A percentile compares a stretch with the other conserved stretches of the same genome.
Evolutionary conservation across 495 filamentous ascomycete genomes (phyloP).

Genomic region (Neurospora sp.): DNA sequence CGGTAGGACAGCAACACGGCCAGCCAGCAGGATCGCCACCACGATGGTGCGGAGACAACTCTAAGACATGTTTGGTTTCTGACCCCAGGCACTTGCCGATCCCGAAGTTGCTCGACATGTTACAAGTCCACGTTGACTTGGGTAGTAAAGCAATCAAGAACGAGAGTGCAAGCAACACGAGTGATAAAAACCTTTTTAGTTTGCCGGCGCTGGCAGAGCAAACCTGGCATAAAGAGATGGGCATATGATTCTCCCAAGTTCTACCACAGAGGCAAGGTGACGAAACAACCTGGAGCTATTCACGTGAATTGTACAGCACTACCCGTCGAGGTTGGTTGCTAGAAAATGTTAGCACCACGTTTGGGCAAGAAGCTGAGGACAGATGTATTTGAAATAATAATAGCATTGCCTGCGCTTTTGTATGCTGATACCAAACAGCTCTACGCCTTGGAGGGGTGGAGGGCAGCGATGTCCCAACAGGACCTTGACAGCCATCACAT

Average conservation of each 20-base stretch:
- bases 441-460: too few species aligned
- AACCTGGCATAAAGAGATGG: neutral
- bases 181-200: neutral
- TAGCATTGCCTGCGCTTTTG: neutral
- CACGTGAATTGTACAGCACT: neutral
- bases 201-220: neutral
- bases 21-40: conserved; percentile 8
- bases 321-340: neutral
- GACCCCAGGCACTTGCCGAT: neutral
- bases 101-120: neutral
- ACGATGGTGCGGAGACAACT: conserved; percentile 8
- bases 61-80: conserved; percentile 6
- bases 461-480: too few species aligned
- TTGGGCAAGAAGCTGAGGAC: neutral
- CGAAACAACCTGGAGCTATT: neutral
- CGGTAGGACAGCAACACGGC: neutral
- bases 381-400: neutral
- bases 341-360: neutral
- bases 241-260: neutral
- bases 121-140: neutral
- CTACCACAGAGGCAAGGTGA: neutral
- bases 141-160: neutral
- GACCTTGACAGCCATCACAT: too few species aligned
- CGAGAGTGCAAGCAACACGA: neutral
- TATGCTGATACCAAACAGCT: neutral